These are phyloP conservation scores for Barnettozyma botsteinii DNA, from an alignment of 805 yeast species.

Conservation along the genomic window DNA sequence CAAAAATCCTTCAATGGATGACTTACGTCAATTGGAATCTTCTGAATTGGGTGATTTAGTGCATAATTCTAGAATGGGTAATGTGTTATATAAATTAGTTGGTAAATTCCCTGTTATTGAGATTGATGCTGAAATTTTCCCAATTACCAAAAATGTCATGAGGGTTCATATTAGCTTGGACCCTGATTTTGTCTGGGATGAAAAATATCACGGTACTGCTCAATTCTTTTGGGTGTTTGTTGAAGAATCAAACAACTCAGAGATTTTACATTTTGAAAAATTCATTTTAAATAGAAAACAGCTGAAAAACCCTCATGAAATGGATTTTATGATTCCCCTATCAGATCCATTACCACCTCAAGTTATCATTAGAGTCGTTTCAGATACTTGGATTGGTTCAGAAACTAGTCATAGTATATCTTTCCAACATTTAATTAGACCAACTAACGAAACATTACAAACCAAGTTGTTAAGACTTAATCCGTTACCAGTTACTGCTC, in stretches of 20 bases:
- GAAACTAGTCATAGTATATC: conserved; percentile 74
- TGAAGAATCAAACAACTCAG: conserved; percentile 73
- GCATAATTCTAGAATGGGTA: conserved; percentile 75
- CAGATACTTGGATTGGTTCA: conserved; percentile 88
- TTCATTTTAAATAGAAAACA: conserved; percentile 60
- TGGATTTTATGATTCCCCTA: conserved; percentile 91
- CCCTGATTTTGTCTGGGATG: conserved; percentile 86
- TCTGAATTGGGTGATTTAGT: conserved; percentile 85
- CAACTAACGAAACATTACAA: conserved; percentile 79
- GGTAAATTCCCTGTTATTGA: conserved; percentile 70
- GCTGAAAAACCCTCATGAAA: conserved; percentile 50
- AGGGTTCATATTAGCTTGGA: conserved; percentile 64
- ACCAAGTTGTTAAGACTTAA: conserved; percentile 75
- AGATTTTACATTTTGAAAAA: conserved; percentile 77
- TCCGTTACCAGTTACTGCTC: conserved; percentile 80
- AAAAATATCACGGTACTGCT: conserved; percentile 69
- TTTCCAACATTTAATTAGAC: conserved; percentile 84
- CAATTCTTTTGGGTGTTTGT: conserved; percentile 91
- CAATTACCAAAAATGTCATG: conserved; percentile 83
- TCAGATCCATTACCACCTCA: conserved; percentile 89
- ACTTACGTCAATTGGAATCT: conserved; percentile 63
- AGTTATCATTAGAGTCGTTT: conserved; percentile 67
- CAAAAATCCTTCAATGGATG: conserved; percentile 64
- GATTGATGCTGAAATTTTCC: conserved; percentile 79
- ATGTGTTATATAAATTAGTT: conserved; percentile 49